Conservation (phyloP, 495 filamentous ascomycete genomes). For the Parathielavia appendiculata region DNA sequence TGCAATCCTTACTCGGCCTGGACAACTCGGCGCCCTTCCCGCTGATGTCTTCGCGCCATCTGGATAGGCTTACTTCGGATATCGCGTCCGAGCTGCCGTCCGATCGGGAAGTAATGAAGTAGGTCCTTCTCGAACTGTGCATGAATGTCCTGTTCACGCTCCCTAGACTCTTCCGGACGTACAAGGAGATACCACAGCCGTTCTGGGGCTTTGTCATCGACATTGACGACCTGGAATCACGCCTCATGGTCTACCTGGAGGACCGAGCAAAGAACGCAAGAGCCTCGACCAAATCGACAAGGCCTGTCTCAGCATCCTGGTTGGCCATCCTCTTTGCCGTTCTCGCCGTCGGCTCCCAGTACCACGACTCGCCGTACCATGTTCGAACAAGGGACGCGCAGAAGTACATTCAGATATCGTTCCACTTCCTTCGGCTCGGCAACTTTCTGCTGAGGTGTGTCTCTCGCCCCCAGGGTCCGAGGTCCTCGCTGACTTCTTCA, state of each 20-base stretch:
- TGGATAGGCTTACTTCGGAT: conserved; percentile 65
- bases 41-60: conserved; percentile 68
- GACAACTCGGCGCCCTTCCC: conserved; percentile 84
- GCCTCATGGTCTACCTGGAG: conserved; percentile 61
- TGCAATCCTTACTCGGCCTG: conserved; percentile 73
- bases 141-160: conserved; percentile 7
- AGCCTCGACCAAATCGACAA: conserved; percentile 44
- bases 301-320: conserved; percentile 58
- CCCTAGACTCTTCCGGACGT: conserved; percentile 61
- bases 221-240: conserved; percentile 58
- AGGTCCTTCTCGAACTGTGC: conserved; percentile 8
- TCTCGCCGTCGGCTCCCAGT: conserved; percentile 76
- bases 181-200: conserved; percentile 70
- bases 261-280: conserved; percentile 54
- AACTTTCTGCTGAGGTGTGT: conserved; percentile 48
- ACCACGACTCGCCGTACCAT: conserved; percentile 60
- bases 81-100: conserved; percentile 60
- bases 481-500: conserved; percentile 13
- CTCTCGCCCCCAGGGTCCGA: not conserved
- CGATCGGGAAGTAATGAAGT: conserved; percentile 59
- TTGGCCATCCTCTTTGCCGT: conserved; percentile 74
- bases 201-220: conserved; percentile 77
- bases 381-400: conserved; percentile 49
- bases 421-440: conserved; percentile 50
- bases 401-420: conserved; percentile 52